Percentiles rank a stretch among this genome's conserved stretches.
Evolutionary conservation across 805 yeast genomes (phyloP).

Genomic region (Dipodascus albidus): DNA sequence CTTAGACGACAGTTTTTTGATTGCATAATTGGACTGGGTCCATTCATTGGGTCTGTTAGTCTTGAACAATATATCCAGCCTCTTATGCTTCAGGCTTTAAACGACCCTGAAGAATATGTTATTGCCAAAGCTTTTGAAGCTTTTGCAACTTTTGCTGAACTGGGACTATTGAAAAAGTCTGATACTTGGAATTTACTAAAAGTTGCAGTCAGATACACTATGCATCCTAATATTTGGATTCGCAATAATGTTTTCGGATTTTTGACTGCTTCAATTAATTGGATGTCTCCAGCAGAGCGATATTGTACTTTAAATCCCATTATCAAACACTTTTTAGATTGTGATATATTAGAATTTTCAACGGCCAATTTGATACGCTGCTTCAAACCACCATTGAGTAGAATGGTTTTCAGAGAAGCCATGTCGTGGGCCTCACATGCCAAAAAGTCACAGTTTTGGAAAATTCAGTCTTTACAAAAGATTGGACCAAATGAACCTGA

Average conservation of each 20-base stretch:
- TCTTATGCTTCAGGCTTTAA: conserved; percentile 65
- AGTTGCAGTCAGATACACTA: conserved; percentile 41
- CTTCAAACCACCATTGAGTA: conserved; percentile 54
- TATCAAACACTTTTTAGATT: conserved; percentile 60
- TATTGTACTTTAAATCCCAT: conserved; percentile 79
- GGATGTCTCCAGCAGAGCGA: conserved; percentile 62
- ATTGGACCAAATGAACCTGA: conserved; percentile 1
- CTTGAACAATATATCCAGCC: conserved; percentile 86
- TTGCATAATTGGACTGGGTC: conserved; percentile 60
- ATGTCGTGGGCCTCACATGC: conserved; percentile 63
- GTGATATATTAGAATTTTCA: conserved; percentile 59
- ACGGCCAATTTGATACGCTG: conserved; percentile 60
- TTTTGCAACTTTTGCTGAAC: conserved; percentile 41
- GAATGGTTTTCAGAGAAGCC: conserved; percentile 51
- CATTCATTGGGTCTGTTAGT: conserved; percentile 70
- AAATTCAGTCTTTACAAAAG: conserved; percentile 21
- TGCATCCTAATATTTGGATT: conserved; percentile 86
- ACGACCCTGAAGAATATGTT: conserved; percentile 77
- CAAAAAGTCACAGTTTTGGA: conserved; percentile 72
- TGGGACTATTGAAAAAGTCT: conserved; percentile 43
- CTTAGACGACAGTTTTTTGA: conserved; percentile 62
- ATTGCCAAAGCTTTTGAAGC: conserved; percentile 56
- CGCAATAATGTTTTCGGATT: conserved; percentile 55
- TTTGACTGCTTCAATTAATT: conserved; percentile 48
- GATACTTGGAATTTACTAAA: conserved; percentile 45